Base-by-base conservation (phyloP, 495 filamentous ascomycete genomes). In the Jackrogersella minutella region DNA sequence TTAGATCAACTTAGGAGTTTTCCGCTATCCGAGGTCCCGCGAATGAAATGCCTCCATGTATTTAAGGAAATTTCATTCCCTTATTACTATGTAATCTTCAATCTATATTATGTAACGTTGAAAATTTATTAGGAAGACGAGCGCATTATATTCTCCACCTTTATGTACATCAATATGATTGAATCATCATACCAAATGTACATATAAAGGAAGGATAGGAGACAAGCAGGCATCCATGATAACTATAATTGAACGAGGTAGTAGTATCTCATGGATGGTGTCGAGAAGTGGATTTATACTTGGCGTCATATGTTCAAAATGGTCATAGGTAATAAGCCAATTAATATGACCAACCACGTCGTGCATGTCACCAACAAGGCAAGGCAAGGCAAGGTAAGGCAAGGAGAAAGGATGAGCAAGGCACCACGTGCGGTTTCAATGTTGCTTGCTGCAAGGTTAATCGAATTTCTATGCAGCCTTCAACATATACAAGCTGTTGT, bases 391-490 rank as follows among this genome's bases (percentile, higher is more conserved):
- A 31, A n/a, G 34, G 26, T 5, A 13, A 19, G n/a, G 21, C 30
- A 39, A 51, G 5, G 11, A 40, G 28, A 16, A 31, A 24, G 36
- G 21, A 46, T 9, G 26, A 28, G 19, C 43, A 11, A 24, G 9
- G 22, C 19, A 62, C 58, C 37, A 46, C 26, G 51, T 52, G 59
- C 47, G 62, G 51, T 14, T n/a, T n/a, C n/a, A n/a, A n/a, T n/a
- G n/a, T n/a, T n/a, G n/a, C n/a, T n/a, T 50, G 57, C 65, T 62
- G 64, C 33, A 41, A 58, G 44, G 39, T 70, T 51, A 16, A 61
- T 68, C 55, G 44, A 58, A 58, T 65, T n/a, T 74, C 62, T 72
- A 68, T 64, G 66, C 69, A 63, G 65, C 57, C 53, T 57, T 60
- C 43, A 46, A 47, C 66, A 69, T 74, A 54, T 74, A 70, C 72